Base-by-base conservation (phyloP, 805 yeast genomes). In the Lachancea lanzarotensis region DNA sequence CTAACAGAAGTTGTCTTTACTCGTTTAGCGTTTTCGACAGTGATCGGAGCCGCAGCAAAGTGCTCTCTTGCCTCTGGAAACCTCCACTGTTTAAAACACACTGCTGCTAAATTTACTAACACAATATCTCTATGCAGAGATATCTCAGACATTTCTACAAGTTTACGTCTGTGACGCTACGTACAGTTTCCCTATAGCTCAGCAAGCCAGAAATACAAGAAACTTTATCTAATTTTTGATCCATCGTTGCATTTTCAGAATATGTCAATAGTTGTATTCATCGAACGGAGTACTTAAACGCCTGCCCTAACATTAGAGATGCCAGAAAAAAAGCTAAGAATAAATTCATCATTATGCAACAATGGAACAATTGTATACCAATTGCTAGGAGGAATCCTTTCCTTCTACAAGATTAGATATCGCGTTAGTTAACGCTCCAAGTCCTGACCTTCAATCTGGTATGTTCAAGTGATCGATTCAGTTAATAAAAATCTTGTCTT, bases 291-390 rank as follows among this genome's bases (percentile, higher is more conserved):
- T 68, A 58, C 66, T 61, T 55, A 61, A 61, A 68, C 70, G 60
- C 71, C 55, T 74, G 79, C 77, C 71, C 89, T 83, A 82, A 81
- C 85, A 82, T 82, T 83, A 83, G 89, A 83, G 90, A 83, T 83
- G 90, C 90, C 90, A 83, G 90, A 83, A 82, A 82, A 80, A 79
- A 81, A 75, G 42, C 45, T 34, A 32, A 47, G 45, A 47, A 46
- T 44, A 40, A 35, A 56, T 52, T 63, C 65, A 59, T 59, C 64
- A 59, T 52, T 40, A 20, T 44, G 47, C 47, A 44, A 44, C 43
- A 26, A 39, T 20, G 13, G 39, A 10, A 19, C 16, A 18, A 29
- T 7, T 27, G 41, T 29, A 30, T 15, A 30, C 12, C 26, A 36
- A 16, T n/a, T 10, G 37, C 15, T 35, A 16, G 32, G 19, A 20